Base-by-base conservation (phyloP, 352 stramenopile species). In the Pythium utonaiense region DNA sequence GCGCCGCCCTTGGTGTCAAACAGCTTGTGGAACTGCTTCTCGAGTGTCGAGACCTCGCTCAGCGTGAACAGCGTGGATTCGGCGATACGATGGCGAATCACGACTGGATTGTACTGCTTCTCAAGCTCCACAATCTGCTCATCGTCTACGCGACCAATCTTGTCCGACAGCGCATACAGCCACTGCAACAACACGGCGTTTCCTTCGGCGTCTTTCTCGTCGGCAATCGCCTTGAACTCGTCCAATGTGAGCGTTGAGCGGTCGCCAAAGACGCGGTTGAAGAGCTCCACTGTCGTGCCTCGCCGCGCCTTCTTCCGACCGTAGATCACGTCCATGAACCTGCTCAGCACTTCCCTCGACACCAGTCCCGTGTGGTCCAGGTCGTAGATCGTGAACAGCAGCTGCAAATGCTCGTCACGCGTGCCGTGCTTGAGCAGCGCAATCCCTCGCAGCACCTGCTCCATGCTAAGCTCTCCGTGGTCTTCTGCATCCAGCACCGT, bases 281-380 rank as follows among this genome's bases (percentile, higher is more conserved):
- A 53, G 34, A 91, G 85, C 22, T 47, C 56, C 1, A 89, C 70
- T 1, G 80, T 89, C 0, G 68, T 57, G 8, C n/a, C 22, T 48
- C 62, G 61, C 5, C 82, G 70, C 0, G 83, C 77, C 2, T 73
- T 62, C 33, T 69, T 74, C 14, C 80, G 75, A 22, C 86, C 86
- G 51, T 93, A 95, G 16, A 95, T 79, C 44, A 95, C 83, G 59
- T 92, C 82, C 78, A 93, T 89, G 64, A 95, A 95, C 12, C 78
- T 74, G 28, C 89, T 75, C 33, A 95, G 64, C 24, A 88, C 66
- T 33, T 91, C 86, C 17, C 81, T 71, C 38, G 82, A 67, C n/a
- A 95, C 66, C 25, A 83, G 69, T 17, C 80, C 78, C 3, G 70
- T 73, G 13, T 54, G 60, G 51, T 93, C 79, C n/a, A 92, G 60